Conservation (phyloP, 2,329 filamentous ascomycete genomes). For the Pyricularia pennisetigena region DNA sequence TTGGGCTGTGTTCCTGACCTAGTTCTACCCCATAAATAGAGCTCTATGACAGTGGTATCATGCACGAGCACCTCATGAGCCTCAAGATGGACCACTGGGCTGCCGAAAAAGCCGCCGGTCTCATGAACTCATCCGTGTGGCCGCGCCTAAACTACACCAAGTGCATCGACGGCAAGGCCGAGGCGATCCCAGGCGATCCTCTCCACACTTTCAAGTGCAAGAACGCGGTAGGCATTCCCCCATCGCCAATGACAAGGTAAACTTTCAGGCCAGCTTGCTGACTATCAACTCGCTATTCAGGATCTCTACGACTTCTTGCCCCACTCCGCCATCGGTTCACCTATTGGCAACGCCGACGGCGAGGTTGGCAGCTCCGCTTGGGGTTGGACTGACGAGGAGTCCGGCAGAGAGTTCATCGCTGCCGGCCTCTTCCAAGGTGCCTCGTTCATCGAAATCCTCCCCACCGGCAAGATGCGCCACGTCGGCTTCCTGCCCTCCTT, state of each 20-base stretch:
- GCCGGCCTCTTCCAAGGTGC: conserved; percentile 44
- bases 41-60: conserved; percentile 2
- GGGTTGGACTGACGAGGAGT: conserved; percentile 39
- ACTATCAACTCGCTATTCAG: not conserved
- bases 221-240: not conserved
- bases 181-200: conserved; percentile 5
- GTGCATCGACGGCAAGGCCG: conserved; percentile 4
- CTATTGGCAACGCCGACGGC: not conserved
- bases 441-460: conserved; percentile 41
- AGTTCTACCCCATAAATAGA: not conserved
- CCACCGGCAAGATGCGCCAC: conserved; percentile 38
- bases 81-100: conserved; percentile 5
- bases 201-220: conserved; percentile 6
- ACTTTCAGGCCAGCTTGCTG: not conserved
- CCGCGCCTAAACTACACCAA: conserved; percentile 7
- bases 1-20: not conserved
- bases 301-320: conserved; percentile 7
- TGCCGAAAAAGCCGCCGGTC: conserved; percentile 1
- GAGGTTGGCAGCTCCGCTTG: conserved; percentile 6
- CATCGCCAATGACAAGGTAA: not conserved
- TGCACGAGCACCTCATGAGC: conserved; percentile 1
- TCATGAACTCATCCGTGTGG: conserved; percentile 5
- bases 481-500: conserved; percentile 40
- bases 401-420: conserved; percentile 42
- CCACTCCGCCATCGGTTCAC: conserved; percentile 4